Percentiles rank a stretch among this genome's conserved stretches.
phyloP scores from a whole-genome alignment of 495 filamentous ascomycete species.

The Lepraria neglecta region DNA sequence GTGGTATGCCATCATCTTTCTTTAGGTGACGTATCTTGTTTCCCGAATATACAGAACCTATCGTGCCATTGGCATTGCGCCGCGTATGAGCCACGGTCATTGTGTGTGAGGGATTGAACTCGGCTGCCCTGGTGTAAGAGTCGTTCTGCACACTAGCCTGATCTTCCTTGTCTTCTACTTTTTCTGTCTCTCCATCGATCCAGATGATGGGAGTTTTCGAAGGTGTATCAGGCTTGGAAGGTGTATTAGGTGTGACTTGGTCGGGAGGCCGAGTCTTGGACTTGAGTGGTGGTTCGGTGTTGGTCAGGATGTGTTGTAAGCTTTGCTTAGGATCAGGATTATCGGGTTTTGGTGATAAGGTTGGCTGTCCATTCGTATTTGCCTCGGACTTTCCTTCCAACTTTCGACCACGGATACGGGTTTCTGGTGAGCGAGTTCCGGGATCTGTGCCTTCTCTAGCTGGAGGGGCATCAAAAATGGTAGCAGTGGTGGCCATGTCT shows the following conservation, averaged over 20 bases:
- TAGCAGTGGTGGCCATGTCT: constrained; percentile 17
- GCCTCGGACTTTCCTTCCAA: constrained; percentile 21
- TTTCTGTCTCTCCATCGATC: constrained; percentile 20
- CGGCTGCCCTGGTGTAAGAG: constrained; percentile 41
- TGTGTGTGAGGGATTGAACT: constrained; percentile 38
- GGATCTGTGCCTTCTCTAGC: constrained; percentile 8
- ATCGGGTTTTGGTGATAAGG: constrained; percentile 21
- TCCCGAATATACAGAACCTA: constrained; percentile 69
- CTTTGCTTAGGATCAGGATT: constrained; percentile 30
- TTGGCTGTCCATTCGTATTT: constrained; percentile 14
- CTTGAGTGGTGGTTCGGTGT: constrained; percentile 14
- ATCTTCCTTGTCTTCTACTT: constrained; percentile 17
- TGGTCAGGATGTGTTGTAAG: constrained; percentile 28
- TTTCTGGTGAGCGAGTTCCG: constrained; percentile 19
- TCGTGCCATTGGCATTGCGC: constrained; percentile 59
- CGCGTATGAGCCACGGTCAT: constrained; percentile 53
- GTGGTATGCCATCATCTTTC: constrained; percentile 92
- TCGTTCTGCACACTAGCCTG: constrained; percentile 37
- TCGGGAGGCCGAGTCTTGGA: constrained; percentile 8
- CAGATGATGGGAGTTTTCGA: constrained; percentile 19
- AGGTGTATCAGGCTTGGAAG: constrained; percentile 14
- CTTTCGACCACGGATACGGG: constrained; percentile 13
- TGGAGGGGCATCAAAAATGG: constrained; percentile 13
- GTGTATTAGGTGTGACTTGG: constrained; percentile 3
- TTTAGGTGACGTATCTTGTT: constrained; percentile 94